Evolutionary conservation across 768 basidiomycete genomes (phyloP).

Genomic region (Rhizopogon salebrosus): DNA sequence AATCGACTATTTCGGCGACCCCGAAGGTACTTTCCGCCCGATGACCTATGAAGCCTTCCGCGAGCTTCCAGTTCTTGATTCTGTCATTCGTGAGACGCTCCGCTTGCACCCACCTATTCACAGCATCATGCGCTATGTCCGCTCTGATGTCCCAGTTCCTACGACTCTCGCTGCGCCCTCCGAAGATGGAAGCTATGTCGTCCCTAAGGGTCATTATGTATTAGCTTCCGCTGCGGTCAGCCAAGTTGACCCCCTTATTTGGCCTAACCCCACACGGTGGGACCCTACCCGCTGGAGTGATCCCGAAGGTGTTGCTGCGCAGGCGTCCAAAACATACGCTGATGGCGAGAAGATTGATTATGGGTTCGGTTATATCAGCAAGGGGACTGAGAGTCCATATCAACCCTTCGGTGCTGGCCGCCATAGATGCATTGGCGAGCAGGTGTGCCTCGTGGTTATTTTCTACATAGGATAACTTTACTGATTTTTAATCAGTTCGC

Average conservation of each 20-base stretch:
- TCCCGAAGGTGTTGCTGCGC: slow-evolving; percentile 72
- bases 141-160: slow-evolving; percentile 80
- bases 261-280: slow-evolving; percentile 71
- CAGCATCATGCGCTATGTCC: slow-evolving; percentile 90
- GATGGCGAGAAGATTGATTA: slow-evolving; percentile 94
- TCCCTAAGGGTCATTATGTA: slow-evolving; percentile 87
- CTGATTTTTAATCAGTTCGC: slow-evolving; percentile 63
- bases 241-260: slow-evolving; percentile 80
- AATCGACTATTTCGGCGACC: slow-evolving; percentile 68
- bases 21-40: slow-evolving; percentile 74
- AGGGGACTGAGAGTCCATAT: slow-evolving; percentile 94
- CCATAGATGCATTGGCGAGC: slow-evolving; percentile 93
- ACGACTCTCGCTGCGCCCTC: slow-evolving; percentile 73
- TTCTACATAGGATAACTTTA: background rate
- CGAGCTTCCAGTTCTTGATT: slow-evolving; percentile 76
- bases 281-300: slow-evolving; percentile 85
- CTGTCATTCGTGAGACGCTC: slow-evolving; percentile 90
- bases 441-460: slow-evolving; percentile 35
- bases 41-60: slow-evolving; percentile 87
- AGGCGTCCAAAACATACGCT: slow-evolving; percentile 69
- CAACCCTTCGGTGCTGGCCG: slow-evolving; percentile 97
- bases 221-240: slow-evolving; percentile 85
- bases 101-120: slow-evolving; percentile 95
- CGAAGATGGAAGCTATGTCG: slow-evolving; percentile 69
- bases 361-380: slow-evolving; percentile 92